Base-by-base conservation (phyloP, 257 asterid species). In the Paraleonurus japonicus region DNA sequence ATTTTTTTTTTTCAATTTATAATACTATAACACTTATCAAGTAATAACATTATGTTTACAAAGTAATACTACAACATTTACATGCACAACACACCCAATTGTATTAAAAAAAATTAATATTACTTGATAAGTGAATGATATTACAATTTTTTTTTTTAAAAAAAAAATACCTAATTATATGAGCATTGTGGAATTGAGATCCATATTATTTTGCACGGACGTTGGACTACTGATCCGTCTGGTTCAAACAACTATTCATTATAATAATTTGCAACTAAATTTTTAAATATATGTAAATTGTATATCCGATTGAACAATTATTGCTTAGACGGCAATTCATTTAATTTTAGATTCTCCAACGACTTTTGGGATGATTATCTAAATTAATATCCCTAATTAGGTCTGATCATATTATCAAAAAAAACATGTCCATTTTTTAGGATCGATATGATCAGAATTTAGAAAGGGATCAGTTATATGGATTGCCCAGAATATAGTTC, bases 281-380 rank as follows among this genome's bases (percentile, higher is more conserved):
- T 4, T 17, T 54, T 33, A 20, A 4, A 12, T 11, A 33, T 35
- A 35, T 35, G 12, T 35, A 7, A 7, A 35, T 35, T 35, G 9
- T 7, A 35, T 12, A 58, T 33, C 41, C 19, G 4, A 9, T 53
- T 33, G 43, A 70, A 51, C 55, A 39, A 58, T 22, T 64, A 53
- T 39, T 65, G 11, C 61, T 58, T n/a, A 54, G 78, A 65, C 78
- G 78, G 78, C 72, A 28, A 65, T 23, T 39, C 58, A 63, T n/a
- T 64, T 50, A 62, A 50, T 3, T 48, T 53, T 51, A n/a, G 70
- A 61, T 45, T 61, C 30, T 47, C 26, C 75, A 59, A 70, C 17
- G 0, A 58, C 15, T 58, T 26, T 28, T 58, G 4, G n/a, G 11
- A 1, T 58, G 5, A 15, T 11, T 10, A 22, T 54, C 7, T 22